These are phyloP conservation scores for Euryodendron excelsum DNA, from an alignment of 148 eudicot species.

Conservation along the genomic window DNA sequence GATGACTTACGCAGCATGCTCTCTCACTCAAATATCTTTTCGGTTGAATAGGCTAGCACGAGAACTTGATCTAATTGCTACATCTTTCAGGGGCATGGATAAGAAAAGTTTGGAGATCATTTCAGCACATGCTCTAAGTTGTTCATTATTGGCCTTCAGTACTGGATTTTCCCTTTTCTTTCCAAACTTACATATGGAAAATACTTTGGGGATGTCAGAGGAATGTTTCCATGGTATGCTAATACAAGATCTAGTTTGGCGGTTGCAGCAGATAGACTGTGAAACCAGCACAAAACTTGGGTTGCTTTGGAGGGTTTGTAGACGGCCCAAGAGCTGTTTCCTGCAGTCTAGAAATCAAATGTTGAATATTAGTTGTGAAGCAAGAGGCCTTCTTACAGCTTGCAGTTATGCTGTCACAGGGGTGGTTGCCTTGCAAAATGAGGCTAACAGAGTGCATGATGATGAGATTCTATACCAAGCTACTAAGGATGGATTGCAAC, in stretches of 20 bases:
- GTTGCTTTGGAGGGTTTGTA: slow-evolving; percentile 39
- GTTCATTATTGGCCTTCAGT: slow-evolving; percentile 72
- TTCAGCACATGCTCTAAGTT: slow-evolving; percentile 53
- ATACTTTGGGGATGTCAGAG: slow-evolving; percentile 21
- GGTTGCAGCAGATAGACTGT: slow-evolving; percentile 47
- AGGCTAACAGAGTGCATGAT: slow-evolving; percentile 16
- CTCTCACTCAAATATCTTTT: slow-evolving; percentile 41
- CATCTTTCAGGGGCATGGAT: slow-evolving; percentile 65
- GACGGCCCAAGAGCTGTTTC: slow-evolving; percentile 30
- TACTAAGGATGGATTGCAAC: slow-evolving; percentile 27
- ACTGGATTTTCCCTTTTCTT: slow-evolving; percentile 45
- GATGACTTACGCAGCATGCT: slow-evolving; percentile 21
- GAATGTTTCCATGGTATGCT: slow-evolving; percentile 42
- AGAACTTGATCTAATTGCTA: slow-evolving; percentile 62
- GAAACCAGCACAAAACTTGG: slow-evolving; percentile 48
- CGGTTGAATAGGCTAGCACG: slow-evolving; percentile 47
- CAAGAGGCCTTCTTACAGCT: slow-evolving; percentile 32
- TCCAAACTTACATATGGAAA: slow-evolving; percentile 21
- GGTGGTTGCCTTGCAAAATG: slow-evolving; percentile 43
- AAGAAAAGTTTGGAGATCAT: slow-evolving; percentile 45
- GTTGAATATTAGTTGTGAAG: slow-evolving; percentile 28
- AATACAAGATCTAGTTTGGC: slow-evolving; percentile 49
- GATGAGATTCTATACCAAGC: slow-evolving; percentile 20
- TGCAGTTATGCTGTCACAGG: slow-evolving; percentile 46
- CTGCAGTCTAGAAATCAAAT: slow-evolving; percentile 32